Percentiles rank a stretch among this genome's conserved stretches.
These are phyloP conservation scores for Fusarium brevicatenulatum DNA, from an alignment of 2,329 filamentous ascomycete genomes.

Conservation along the genomic window DNA sequence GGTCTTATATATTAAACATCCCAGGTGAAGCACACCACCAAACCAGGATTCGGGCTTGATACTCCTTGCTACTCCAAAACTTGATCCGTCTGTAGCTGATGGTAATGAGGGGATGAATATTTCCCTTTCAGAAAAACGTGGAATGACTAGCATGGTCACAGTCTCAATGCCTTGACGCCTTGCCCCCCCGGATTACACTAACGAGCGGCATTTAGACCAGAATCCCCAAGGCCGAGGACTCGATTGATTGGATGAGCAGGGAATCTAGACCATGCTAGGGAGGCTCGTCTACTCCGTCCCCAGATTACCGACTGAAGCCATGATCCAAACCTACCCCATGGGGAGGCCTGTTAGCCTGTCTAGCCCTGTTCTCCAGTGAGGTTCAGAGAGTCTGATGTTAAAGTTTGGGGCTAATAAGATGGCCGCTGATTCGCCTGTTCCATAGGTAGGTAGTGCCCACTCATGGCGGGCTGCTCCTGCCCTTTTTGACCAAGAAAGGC, in stretches of 20 bases:
- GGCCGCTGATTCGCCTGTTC: conserved; percentile 2
- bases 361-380: conserved; percentile 5
- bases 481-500: conserved; percentile 19
- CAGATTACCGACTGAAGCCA: conserved; percentile 21
- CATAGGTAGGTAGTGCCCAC: background rate
- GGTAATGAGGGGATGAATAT: conserved; percentile 4
- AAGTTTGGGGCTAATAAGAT: background rate
- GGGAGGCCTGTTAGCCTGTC: conserved; percentile 7
- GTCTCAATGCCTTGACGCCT: background rate
- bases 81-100: background rate
- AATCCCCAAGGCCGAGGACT: background rate
- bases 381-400: background rate
- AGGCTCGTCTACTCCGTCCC: conserved; percentile 12
- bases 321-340: conserved; percentile 11
- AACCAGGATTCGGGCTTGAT: background rate
- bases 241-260: conserved; percentile 19
- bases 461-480: background rate
- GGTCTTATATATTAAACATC: conserved; percentile 31
- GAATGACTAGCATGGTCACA: background rate
- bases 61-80: conserved; percentile 11
- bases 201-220: background rate
- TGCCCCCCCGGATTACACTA: conserved; percentile 1
- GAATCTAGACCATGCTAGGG: conserved; percentile 17
- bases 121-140: conserved; percentile 21
- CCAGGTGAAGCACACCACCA: conserved; percentile 26